These are phyloP conservation scores for Solanum paucissectum DNA, from an alignment of 257 asterid species.

Conservation along the genomic window DNA sequence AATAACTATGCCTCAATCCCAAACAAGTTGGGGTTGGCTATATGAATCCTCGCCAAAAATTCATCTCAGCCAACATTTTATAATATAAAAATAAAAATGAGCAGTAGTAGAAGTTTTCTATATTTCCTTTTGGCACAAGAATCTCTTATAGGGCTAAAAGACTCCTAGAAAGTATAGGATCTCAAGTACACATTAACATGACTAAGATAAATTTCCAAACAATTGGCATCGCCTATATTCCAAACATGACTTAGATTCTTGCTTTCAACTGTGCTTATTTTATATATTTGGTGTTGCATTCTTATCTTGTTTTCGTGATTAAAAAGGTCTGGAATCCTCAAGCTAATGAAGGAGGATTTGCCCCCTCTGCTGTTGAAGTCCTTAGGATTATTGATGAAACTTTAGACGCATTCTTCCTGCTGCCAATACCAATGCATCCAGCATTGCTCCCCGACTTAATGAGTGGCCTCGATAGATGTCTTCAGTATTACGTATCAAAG, in stretches of 20 bases:
- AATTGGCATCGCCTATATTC: neutral
- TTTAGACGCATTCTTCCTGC: conserved; percentile 75
- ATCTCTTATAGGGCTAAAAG: neutral
- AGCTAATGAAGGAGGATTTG: conserved; percentile 75
- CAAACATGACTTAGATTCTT: neutral
- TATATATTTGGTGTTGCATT: neutral
- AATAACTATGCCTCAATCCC: neutral
- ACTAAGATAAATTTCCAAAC: neutral
- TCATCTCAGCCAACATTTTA: neutral
- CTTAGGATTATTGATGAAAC: conserved; percentile 81
- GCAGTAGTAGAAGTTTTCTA: neutral
- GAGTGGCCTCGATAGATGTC: conserved; percentile 79
- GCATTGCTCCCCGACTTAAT: conserved; percentile 82
- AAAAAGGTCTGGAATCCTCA: conserved; percentile 75
- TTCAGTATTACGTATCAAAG: conserved; percentile 68
- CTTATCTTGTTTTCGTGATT: conserved; percentile 8
- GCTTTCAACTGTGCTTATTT: neutral
- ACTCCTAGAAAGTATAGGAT: neutral
- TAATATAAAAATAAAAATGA: neutral
- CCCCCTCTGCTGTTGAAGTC: conserved; percentile 85
- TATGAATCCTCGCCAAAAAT: neutral
- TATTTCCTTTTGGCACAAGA: neutral
- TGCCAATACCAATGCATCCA: conserved; percentile 97
- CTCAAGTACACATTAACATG: neutral
- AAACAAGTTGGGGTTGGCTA: neutral